Evolutionary conservation across 1,284 basidiomycete genomes (phyloP).

Genomic region (Cryptococcus wingfieldii): DNA sequence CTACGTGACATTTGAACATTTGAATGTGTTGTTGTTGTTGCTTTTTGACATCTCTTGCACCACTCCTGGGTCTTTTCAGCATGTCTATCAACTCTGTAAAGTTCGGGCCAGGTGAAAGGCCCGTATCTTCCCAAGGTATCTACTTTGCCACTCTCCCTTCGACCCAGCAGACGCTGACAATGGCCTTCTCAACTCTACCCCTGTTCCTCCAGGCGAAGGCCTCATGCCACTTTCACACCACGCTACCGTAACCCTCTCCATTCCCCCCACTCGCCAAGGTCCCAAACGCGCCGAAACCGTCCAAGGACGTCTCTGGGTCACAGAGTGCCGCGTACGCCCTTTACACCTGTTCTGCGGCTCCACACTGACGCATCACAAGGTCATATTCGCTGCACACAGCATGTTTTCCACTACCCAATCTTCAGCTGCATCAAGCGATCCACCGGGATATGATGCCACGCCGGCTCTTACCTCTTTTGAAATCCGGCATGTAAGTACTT

Average conservation of each 20-base stretch:
- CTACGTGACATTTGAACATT: too few species aligned
- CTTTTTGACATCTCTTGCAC: too few species aligned
- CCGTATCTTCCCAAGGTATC: conserved; percentile 4
- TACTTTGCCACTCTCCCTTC: neutral
- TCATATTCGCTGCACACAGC: conserved; percentile 27
- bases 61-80: too few species aligned
- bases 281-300: conserved; percentile 36
- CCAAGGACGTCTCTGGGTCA: conserved; percentile 38
- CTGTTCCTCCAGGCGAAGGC: conserved; percentile 24
- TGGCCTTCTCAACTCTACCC: neutral
- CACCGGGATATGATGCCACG: conserved; percentile 14
- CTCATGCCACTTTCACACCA: conserved; percentile 26
- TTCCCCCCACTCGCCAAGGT: conserved; percentile 40
- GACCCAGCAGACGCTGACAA: too few species aligned
- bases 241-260: conserved; percentile 33
- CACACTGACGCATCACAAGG: conserved; percentile 7
- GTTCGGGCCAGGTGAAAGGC: neutral
- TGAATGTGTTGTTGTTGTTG: too few species aligned
- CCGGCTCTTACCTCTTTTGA: conserved; percentile 27
- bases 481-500: conserved; percentile 34
- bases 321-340: conserved; percentile 35
- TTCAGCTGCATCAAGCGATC: conserved; percentile 1
- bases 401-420: conserved; percentile 4
- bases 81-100: conserved; percentile 16
- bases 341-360: neutral